Evolutionary conservation across 805 yeast genomes (phyloP).

Genomic region (Hanseniaspora guilliermondii): DNA sequence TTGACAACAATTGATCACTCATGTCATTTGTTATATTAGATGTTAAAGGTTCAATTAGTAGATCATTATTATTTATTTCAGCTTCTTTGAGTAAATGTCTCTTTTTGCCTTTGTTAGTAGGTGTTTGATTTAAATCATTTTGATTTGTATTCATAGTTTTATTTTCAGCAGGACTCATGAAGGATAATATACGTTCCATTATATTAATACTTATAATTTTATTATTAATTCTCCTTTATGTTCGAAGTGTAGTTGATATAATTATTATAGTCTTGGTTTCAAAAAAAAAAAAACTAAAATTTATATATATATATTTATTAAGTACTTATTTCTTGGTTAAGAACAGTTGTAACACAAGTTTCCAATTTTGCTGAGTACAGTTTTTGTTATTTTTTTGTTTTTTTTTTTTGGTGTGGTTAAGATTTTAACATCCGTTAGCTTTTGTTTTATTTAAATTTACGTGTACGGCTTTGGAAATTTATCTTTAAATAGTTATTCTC

Average conservation of each 20-base stretch:
- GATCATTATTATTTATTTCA: background rate
- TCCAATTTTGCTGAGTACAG: too few species aligned
- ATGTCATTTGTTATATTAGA: background rate
- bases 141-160: background rate
- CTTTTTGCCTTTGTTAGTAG: conserved; percentile 2
- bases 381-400: too few species aligned
- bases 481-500: too few species aligned
- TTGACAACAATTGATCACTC: background rate
- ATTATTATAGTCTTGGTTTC: too few species aligned
- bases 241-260: too few species aligned
- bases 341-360: too few species aligned
- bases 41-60: background rate
- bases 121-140: conserved; percentile 1
- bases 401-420: background rate
- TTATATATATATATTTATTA: too few species aligned
- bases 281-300: too few species aligned
- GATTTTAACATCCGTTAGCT: background rate
- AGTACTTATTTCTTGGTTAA: too few species aligned
- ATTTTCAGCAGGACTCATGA: background rate
- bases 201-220: background rate
- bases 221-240: too few species aligned
- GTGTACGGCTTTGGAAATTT: too few species aligned
- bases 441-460: too few species aligned
- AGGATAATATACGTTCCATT: background rate
- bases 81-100: background rate